Evolutionary conservation across 768 basidiomycete species (phyloP).

Genomic region (Mycena metata): DNA sequence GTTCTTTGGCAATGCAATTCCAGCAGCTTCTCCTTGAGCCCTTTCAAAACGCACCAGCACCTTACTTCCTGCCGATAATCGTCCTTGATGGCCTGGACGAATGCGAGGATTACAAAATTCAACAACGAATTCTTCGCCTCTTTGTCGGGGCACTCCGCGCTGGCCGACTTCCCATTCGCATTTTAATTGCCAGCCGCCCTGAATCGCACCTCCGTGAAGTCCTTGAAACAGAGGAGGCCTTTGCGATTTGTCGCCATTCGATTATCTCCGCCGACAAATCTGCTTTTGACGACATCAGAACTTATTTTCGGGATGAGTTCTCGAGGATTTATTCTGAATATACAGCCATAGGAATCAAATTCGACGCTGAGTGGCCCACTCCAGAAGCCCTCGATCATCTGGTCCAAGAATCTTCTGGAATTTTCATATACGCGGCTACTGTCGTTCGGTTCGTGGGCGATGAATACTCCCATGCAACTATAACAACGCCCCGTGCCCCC

Average conservation of each 20-base stretch:
- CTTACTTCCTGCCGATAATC: no score
- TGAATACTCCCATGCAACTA: no score
- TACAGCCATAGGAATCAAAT: background rate
- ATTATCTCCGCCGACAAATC: background rate
- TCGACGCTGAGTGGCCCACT: background rate
- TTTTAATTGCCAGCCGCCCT: slow-evolving; percentile 12
- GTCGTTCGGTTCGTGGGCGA: slow-evolving; percentile 17
- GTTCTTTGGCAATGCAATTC: no score
- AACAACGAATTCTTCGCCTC: background rate
- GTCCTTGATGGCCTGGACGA: slow-evolving; percentile 11
- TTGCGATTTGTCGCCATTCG: background rate
- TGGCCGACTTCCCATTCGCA: background rate
- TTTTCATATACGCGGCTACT: slow-evolving; percentile 19
- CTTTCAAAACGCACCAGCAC: no score
- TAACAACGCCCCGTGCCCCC: no score
- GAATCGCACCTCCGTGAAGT: slow-evolving; percentile 6
- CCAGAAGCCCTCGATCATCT: background rate
- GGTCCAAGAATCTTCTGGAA: slow-evolving; percentile 17
- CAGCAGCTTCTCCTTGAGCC: no score
- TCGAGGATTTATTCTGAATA: slow-evolving; percentile 4
- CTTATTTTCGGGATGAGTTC: slow-evolving; percentile 2
- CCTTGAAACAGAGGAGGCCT: background rate
- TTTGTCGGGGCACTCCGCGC: background rate
- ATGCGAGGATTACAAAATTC: background rate
- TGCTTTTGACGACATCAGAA: slow-evolving; percentile 7